Evolutionary conservation across 2,329 filamentous ascomycete species (phyloP).

Genomic region (Falciphora oryzae): DNA sequence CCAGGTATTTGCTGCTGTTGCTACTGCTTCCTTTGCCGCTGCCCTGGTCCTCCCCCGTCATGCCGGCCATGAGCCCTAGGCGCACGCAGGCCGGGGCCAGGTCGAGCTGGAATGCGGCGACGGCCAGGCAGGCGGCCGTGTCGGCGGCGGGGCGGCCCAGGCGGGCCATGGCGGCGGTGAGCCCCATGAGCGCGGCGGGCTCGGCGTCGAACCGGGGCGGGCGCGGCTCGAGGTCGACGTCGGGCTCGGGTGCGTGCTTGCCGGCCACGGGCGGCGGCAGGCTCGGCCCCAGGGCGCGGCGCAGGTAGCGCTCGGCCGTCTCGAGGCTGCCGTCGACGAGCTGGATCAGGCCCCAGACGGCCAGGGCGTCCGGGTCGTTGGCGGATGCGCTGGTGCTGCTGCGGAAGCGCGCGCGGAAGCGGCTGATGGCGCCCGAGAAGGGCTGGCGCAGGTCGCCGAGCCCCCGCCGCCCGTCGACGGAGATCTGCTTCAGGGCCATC

Average conservation of each 20-base stretch:
- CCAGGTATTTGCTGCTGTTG: neutral
- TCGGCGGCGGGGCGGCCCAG: neutral
- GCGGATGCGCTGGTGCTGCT: neutral
- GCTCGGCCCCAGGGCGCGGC: neutral
- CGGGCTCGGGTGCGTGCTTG: neutral
- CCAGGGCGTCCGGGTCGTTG: constrained; percentile 1
- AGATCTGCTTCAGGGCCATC: neutral
- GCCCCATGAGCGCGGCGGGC: neutral
- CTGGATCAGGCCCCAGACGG: constrained; percentile 1
- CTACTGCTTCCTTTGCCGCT: neutral
- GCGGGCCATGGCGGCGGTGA: neutral
- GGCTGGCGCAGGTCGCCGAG: neutral
- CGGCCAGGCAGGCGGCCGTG: neutral
- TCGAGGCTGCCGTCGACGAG: neutral
- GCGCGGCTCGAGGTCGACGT: neutral
- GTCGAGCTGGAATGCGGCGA: constrained; percentile 1
- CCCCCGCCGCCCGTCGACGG: neutral
- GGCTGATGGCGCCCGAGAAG: neutral
- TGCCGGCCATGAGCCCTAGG: neutral
- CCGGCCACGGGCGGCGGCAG: neutral
- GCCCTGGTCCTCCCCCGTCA: neutral
- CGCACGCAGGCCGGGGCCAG: neutral
- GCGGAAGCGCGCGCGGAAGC: neutral
- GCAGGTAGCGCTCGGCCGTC: neutral
- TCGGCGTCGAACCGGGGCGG: constrained; percentile 1